Evolutionary conservation across 2,329 filamentous ascomycete species (phyloP), one percentile per base, ranked within the genome.

Genomic region (Dactylellina sp.): DNA sequence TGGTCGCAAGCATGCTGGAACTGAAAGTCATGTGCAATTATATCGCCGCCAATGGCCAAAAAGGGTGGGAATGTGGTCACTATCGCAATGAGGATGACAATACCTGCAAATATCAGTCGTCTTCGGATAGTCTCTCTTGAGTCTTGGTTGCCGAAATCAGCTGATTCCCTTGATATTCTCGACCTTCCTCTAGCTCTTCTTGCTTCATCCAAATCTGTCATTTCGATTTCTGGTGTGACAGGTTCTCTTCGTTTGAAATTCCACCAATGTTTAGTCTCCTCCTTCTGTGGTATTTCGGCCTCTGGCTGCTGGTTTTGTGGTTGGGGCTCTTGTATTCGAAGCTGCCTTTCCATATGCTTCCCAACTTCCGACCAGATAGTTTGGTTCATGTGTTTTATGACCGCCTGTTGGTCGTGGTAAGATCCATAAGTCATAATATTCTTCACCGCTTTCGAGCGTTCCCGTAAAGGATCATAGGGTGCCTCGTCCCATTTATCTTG

Each of bases 11-110:
- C 70, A 35, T 74, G 61, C 2, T 62, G 28, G 56, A 66, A 74
- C 49, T 74, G 61, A 25, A 61, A 74, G 37, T 74, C 61, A 28
- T 74, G 70, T n/a, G 70, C 61, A 6, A 74, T 42, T 0, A 74
- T 32, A 22, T 66, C 61, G n/a, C 70, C 61, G 12, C 70, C 70
- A 9, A 74, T 74, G 12, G 61, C 53, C 18, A 74, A 22, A 14
- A 74, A 74, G 11, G 70, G 70, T 37, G 70, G 70, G 18, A 74
- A 14, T 7, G 53, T 1, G 16, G 70, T 66, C 70, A 74, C 61
- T 20, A 66, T 44, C 11, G 9, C 25, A 4, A 32, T 49, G 20
- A 11, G 6, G 18, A 52, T 18, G 7, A 42, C 9, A 37, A 61
- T 65, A 3, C 16, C 14, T 14, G 44, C 55, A 18, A 74, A 20